phyloP scores from a whole-genome alignment of 1,284 basidiomycete genomes.

The Pulchroboletus neoregius region DNA sequence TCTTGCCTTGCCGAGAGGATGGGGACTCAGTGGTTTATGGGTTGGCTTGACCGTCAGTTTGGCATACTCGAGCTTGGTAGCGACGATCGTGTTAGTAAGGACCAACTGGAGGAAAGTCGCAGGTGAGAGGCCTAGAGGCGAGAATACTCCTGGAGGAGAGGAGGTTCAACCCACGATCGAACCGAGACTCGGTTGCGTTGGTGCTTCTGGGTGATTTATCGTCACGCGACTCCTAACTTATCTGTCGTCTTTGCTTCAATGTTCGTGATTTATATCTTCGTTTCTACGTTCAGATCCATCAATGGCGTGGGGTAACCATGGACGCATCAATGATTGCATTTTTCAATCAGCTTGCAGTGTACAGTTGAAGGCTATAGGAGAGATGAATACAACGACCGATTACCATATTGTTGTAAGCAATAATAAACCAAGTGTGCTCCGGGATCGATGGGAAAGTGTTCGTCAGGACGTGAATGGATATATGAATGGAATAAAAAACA shows the following conservation, averaged over 20 bases:
- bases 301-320: neutral
- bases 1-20: constrained; percentile 20
- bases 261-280: neutral
- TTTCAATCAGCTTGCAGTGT: constrained; percentile 16
- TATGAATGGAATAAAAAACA: constrained; percentile 28
- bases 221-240: neutral
- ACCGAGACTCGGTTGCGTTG: neutral
- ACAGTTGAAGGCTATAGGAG: constrained; percentile 17
- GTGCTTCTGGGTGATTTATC: constrained; percentile 1
- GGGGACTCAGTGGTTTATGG: constrained; percentile 31
- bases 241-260: neutral
- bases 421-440: constrained; percentile 24
- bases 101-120: constrained; percentile 16
- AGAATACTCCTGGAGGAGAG: neutral
- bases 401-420: constrained; percentile 27
- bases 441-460: constrained; percentile 22
- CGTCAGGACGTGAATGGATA: constrained; percentile 21
- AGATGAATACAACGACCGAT: constrained; percentile 30
- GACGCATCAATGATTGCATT: constrained; percentile 16
- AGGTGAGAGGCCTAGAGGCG: neutral
- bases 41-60: constrained; percentile 24
- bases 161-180: neutral
- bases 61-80: constrained; percentile 20
- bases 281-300: neutral
- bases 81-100: constrained; percentile 19